phyloP scores from a whole-genome alignment of 441 rosid species.

The Pelargonium fulgidum region DNA sequence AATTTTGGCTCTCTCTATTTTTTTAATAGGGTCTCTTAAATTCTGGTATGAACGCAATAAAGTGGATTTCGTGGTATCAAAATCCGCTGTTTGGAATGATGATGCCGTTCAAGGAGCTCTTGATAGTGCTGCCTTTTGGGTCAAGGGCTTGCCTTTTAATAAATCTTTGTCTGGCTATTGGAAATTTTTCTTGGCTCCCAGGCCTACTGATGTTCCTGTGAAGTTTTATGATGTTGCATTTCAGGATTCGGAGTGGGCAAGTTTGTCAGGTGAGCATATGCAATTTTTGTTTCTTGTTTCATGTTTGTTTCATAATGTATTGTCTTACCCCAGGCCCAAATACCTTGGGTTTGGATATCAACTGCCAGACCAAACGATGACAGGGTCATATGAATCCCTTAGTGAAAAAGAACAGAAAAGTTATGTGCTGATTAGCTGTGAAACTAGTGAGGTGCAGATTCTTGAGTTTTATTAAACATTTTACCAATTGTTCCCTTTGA shows the following conservation, averaged over 20 bases:
- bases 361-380: background rate
- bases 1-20: slow-evolving; percentile 15
- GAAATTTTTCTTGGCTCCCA: slow-evolving; percentile 77
- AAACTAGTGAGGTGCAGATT: background rate
- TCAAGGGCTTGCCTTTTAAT: slow-evolving; percentile 69
- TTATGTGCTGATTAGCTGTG: background rate
- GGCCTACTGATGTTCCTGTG: slow-evolving; percentile 52
- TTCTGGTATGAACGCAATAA: slow-evolving; percentile 81
- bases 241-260: slow-evolving; percentile 69
- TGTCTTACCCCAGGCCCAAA: slow-evolving; percentile 1
- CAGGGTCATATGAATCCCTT: background rate
- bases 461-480: background rate
- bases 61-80: slow-evolving; percentile 58
- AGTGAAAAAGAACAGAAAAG: background rate
- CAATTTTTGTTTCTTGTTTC: background rate
- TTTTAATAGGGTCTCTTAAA: slow-evolving; percentile 59
- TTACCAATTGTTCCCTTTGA: background rate
- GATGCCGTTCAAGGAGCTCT: slow-evolving; percentile 74
- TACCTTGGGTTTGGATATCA: background rate
- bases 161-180: slow-evolving; percentile 81
- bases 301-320: background rate
- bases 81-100: slow-evolving; percentile 85
- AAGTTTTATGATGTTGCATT: slow-evolving; percentile 50
- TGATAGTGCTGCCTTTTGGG: slow-evolving; percentile 74
- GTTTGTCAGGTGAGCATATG: slow-evolving; percentile 59